phyloP scores from a whole-genome alignment of 805 yeast species.

The Starmerella tilneyi region DNA sequence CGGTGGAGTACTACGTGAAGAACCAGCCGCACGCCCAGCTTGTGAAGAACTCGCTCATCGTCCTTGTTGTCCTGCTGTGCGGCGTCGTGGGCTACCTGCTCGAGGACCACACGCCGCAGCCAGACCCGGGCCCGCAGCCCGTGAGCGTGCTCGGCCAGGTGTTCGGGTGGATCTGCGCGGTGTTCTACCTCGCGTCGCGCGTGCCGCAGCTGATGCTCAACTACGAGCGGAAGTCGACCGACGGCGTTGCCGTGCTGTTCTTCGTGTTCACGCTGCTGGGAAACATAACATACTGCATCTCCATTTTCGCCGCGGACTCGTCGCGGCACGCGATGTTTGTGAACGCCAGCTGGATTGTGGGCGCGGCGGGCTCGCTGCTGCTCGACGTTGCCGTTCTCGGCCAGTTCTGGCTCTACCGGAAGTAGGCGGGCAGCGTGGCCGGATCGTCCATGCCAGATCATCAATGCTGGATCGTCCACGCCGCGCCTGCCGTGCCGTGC shows the following conservation, averaged over 20 bases:
- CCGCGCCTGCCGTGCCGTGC: too few species aligned
- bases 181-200: slow-evolving; percentile 64
- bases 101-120: slow-evolving; percentile 42
- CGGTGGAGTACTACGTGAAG: slow-evolving; percentile 10
- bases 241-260: slow-evolving; percentile 87
- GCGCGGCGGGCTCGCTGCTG: slow-evolving; percentile 75
- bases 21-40: slow-evolving; percentile 12
- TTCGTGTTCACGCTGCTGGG: slow-evolving; percentile 93
- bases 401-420: slow-evolving; percentile 67
- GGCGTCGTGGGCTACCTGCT: slow-evolving; percentile 86
- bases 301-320: slow-evolving; percentile 60
- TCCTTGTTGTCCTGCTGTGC: slow-evolving; percentile 54
- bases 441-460: too few species aligned
- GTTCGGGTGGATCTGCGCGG: slow-evolving; percentile 58
- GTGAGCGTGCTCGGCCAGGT: slow-evolving; percentile 70
- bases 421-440: too few species aligned
- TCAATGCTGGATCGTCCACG: too few species aligned
- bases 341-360: slow-evolving; percentile 87
- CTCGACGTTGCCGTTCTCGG: slow-evolving; percentile 75
- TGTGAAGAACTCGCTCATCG: slow-evolving; percentile 39
- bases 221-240: slow-evolving; percentile 80
- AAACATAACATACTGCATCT: slow-evolving; percentile 77
- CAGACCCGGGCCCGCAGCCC: slow-evolving; percentile 38
- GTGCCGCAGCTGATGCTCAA: slow-evolving; percentile 85
- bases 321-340: slow-evolving; percentile 61